Base-by-base conservation (phyloP, 2,329 filamentous ascomycete species). In the Sordariomycetes sp. region DNA sequence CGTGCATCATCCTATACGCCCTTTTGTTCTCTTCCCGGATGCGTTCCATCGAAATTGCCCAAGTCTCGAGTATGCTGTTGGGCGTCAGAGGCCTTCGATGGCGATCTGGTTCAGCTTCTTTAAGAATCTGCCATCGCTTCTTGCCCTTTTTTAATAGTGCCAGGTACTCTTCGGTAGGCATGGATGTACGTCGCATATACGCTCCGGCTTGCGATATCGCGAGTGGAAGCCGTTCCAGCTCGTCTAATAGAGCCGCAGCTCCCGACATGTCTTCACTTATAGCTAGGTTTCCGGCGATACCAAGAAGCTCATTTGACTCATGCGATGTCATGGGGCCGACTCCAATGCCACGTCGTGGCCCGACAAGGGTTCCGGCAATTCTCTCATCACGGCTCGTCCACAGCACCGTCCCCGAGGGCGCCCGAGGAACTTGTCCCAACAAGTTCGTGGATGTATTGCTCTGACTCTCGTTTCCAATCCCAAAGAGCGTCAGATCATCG, bases 31-130 rank as follows among this genome's bases (percentile, higher is more conserved):
- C 51, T 27, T 43, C 29, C 8, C 33, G 37, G n/a, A 61, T 44
- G 5, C 37, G 48, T 10, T 47, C 44, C 27, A 61, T 50, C 3
- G 54, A 59, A 20, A 55, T 51, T 5, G 28, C 35, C 55, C 48
- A 60, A 3, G 54, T 59, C 27, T 49, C 35, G 20, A 60, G 41
- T 2, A 59, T 37, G 28, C 50, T 59, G 29, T 58, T 60, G 0
- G 50, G 42, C 9, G 50, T 44, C 3, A 45, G 35, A 1, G 34
- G 38, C n/a, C 45, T 14, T 36, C 54, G 47, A 36, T 58, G 42
- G 6, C 43, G 42, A 37, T 59, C 50, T 20, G 39, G 42, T 6
- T 45, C 40, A 2, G 35, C 33, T 23, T 36, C 42, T 27, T 42
- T 44, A 1, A 51, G 34, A 6, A 52, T 10, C 5, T 30, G 32